Conservation (phyloP, 352 stramenopile genomes). For the Aphanomyces astaci region DNA sequence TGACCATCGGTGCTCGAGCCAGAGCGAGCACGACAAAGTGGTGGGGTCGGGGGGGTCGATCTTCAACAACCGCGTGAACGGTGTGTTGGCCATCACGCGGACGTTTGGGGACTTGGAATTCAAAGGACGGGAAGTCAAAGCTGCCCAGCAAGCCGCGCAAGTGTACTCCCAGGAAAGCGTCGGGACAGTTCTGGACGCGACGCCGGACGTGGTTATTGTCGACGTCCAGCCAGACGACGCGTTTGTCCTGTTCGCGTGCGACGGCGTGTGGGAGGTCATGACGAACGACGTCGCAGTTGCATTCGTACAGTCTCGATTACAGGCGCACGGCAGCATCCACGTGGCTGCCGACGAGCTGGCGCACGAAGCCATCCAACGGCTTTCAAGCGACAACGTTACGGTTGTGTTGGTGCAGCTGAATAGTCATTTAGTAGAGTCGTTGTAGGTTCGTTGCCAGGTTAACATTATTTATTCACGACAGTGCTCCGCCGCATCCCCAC, state of each 20-base stretch:
- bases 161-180: constrained; percentile 18
- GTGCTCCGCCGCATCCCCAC: not conserved
- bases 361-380: constrained; percentile 58
- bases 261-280: constrained; percentile 80
- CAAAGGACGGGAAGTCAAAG: constrained; percentile 36
- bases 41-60: constrained; percentile 47
- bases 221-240: constrained; percentile 36
- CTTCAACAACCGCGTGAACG: constrained; percentile 78
- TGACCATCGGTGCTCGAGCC: constrained; percentile 56
- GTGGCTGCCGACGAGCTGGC: constrained; percentile 60
- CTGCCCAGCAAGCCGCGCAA: not conserved
- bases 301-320: constrained; percentile 45
- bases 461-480: not conserved
- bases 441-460: too few species aligned
- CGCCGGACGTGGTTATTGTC: constrained; percentile 41
- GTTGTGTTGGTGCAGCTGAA: constrained; percentile 38
- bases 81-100: constrained; percentile 77
- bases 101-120: constrained; percentile 80
- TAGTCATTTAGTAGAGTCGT: too few species aligned
- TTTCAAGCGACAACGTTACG: constrained; percentile 78
- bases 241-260: constrained; percentile 71
- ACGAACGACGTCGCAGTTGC: constrained; percentile 49
- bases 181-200: constrained; percentile 38
- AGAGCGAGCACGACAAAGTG: constrained; percentile 44
- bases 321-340: constrained; percentile 45